Conservation (phyloP, 345 rosid species). For the Balakata baccata region DNA sequence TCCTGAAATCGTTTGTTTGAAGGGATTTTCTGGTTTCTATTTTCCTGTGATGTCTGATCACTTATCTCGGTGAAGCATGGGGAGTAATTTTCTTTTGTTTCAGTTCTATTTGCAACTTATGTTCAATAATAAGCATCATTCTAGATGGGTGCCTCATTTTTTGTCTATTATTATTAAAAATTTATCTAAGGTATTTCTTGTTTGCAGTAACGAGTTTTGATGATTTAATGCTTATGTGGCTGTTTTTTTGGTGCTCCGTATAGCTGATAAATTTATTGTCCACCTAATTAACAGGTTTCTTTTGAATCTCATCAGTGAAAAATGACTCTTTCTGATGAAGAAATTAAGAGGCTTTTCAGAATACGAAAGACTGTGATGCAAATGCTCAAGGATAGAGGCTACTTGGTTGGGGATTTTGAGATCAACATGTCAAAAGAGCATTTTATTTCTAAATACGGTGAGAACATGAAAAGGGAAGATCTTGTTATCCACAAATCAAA, state of each 20-base stretch:
- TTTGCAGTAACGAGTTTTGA: too few relatives aligned
- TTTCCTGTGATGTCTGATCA: too few relatives aligned
- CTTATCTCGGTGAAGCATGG: too few relatives aligned
- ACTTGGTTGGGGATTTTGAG: constrained; percentile 63
- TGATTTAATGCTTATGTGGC: too few relatives aligned
- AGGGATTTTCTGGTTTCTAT: too few relatives aligned
- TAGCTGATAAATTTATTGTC: background rate
- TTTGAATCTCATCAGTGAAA: background rate
- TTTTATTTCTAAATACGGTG: constrained; percentile 57
- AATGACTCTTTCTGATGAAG: constrained; percentile 67
- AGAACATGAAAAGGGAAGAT: constrained; percentile 86
- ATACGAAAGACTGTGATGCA: constrained; percentile 73
- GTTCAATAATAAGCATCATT: too few relatives aligned
- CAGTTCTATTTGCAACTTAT: too few relatives aligned
- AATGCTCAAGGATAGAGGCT: constrained; percentile 75
- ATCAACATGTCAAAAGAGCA: constrained; percentile 46
- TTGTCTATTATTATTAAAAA: too few relatives aligned
- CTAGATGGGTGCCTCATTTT: too few relatives aligned
- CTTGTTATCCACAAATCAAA: constrained; percentile 60
- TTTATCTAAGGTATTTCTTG: too few relatives aligned
- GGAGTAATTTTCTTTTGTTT: too few relatives aligned
- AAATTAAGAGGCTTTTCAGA: constrained; percentile 56
- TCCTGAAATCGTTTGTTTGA: too few relatives aligned
- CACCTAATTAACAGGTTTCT: background rate
- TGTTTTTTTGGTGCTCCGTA: background rate